Percentiles rank a stretch among this genome's conserved stretches.
Evolutionary conservation across 2,329 filamentous ascomycete species (phyloP).

Genomic region (Colletotrichum neosansevieriae): DNA sequence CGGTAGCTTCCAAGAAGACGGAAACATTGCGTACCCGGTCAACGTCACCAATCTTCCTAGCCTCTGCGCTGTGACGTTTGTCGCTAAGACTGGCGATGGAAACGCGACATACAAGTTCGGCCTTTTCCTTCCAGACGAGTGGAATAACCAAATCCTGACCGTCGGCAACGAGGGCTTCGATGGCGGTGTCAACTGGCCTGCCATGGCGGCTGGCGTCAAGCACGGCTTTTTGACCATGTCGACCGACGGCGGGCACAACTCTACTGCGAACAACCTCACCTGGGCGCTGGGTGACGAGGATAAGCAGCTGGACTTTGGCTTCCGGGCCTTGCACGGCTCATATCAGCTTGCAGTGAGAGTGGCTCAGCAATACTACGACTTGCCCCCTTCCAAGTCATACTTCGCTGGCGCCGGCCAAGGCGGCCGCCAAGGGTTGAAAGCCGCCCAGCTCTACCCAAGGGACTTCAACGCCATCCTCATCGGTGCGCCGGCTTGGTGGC

Average conservation of each 20-base stretch:
- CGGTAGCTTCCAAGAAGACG: constrained; percentile 43
- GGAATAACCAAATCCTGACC: constrained; percentile 49
- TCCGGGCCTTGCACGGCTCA: constrained; percentile 60
- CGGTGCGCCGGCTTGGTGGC: constrained; percentile 64
- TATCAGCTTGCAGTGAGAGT: constrained; percentile 61
- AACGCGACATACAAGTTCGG: constrained; percentile 47
- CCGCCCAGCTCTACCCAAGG: constrained; percentile 8
- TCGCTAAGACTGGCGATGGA: constrained; percentile 44
- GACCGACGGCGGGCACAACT: constrained; percentile 59
- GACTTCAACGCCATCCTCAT: constrained; percentile 66
- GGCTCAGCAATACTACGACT: constrained; percentile 60
- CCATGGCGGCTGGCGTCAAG: constrained; percentile 44
- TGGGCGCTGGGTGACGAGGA: constrained; percentile 57
- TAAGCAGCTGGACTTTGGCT: constrained; percentile 52
- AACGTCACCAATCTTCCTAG: constrained; percentile 48
- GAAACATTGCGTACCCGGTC: constrained; percentile 44
- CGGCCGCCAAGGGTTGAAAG: constrained; percentile 61
- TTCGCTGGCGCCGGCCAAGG: constrained; percentile 64
- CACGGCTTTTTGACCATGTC: constrained; percentile 57
- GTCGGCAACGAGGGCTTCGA: constrained; percentile 48
- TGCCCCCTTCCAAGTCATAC: constrained; percentile 51
- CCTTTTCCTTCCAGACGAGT: constrained; percentile 48
- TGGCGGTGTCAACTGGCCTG: constrained; percentile 51
- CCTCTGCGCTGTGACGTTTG: constrained; percentile 49
- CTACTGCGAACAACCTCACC: constrained; percentile 44